A percentile compares a stretch with the other conserved stretches of the same genome.
These are phyloP conservation scores for Aspergillus egyptiacus DNA, from an alignment of 495 filamentous ascomycete species.

Conservation along the genomic window DNA sequence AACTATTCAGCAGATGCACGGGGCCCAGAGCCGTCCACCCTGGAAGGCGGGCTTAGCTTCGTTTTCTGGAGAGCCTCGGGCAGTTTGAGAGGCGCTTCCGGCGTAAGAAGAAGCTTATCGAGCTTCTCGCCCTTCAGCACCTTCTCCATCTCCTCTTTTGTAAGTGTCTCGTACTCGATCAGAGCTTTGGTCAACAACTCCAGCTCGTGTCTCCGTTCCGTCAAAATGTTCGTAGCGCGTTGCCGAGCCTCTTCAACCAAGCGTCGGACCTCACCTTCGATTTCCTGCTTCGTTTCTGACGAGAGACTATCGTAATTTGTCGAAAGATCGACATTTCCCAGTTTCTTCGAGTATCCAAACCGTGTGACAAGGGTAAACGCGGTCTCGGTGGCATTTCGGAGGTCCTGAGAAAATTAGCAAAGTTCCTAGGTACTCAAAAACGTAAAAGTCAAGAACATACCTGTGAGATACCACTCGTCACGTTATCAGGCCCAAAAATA, in stretches of 20 bases:
- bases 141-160: constrained; percentile 80
- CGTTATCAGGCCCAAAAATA: constrained; percentile 78
- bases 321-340: constrained; percentile 83
- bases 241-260: constrained; percentile 74
- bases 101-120: constrained; percentile 44
- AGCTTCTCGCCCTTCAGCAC: constrained; percentile 81
- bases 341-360: constrained; percentile 79
- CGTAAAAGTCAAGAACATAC: constrained; percentile 48
- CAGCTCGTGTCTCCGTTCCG: constrained; percentile 68
- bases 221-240: constrained; percentile 68
- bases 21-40: constrained; percentile 11
- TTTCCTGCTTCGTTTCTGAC: constrained; percentile 72
- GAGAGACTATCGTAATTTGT: constrained; percentile 76
- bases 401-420: constrained; percentile 52
- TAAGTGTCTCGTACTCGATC: constrained; percentile 89
- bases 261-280: constrained; percentile 80
- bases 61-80: constrained; percentile 41
- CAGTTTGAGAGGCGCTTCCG: constrained; percentile 49
- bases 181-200: constrained; percentile 82
- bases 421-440: neutral
- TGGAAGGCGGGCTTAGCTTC: constrained; percentile 22
- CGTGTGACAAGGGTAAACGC: constrained; percentile 82
- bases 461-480: constrained; percentile 71
- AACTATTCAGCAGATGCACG: constrained; percentile 22
- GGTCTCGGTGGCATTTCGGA: constrained; percentile 67